These are phyloP conservation scores for Gentiana straminea DNA, from an alignment of 257 asterid genomes.

Conservation along the genomic window DNA sequence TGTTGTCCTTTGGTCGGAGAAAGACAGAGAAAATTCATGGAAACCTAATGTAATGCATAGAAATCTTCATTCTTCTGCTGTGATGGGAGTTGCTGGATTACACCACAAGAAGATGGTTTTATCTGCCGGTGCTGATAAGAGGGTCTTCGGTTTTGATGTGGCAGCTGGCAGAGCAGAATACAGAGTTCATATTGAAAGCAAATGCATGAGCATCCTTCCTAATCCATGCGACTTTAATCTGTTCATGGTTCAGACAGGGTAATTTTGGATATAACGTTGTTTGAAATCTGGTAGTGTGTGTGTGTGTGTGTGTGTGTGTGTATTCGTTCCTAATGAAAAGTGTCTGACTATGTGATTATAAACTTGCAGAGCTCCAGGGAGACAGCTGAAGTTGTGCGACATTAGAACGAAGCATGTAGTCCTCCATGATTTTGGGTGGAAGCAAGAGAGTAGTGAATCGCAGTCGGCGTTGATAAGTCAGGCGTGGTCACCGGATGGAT, in stretches of 20 bases:
- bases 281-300: too few relatives aligned
- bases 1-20: conserved; percentile 69
- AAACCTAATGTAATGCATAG: conserved; percentile 50
- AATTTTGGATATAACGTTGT: conserved; percentile 1
- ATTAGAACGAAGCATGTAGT: conserved; percentile 47
- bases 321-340: too few relatives aligned
- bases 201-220: conserved; percentile 89
- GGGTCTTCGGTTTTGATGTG: conserved; percentile 59
- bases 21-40: conserved; percentile 55
- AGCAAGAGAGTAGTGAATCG: conserved; percentile 76
- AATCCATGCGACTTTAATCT: conserved; percentile 89
- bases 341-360: too few relatives aligned
- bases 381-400: conserved; percentile 71
- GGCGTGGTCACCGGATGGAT: conserved; percentile 91
- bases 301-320: too few relatives aligned
- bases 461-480: conserved; percentile 88
- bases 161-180: conserved; percentile 42
- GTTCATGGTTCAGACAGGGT: conserved; percentile 96
- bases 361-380: conserved; percentile 59
- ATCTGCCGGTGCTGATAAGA: conserved; percentile 84
- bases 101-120: conserved; percentile 60
- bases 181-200: conserved; percentile 70
- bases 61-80: conserved; percentile 68
- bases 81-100: conserved; percentile 91
- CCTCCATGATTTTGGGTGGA: conserved; percentile 74